Base-by-base conservation (phyloP, 768 basidiomycete genomes). In the Lactifluus pinguis region DNA sequence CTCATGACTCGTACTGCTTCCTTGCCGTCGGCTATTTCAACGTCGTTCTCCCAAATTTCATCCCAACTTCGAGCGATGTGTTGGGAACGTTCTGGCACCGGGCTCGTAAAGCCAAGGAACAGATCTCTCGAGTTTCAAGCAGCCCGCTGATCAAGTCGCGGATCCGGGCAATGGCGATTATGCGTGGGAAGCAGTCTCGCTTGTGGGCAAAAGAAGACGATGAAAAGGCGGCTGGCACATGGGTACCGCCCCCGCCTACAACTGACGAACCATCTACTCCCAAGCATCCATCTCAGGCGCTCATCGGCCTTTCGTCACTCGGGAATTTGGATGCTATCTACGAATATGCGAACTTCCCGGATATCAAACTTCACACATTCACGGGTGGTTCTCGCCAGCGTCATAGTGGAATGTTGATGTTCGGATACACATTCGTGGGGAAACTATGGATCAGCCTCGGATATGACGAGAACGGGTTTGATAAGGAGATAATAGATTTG, bases 361-460 rank as follows among this genome's bases (percentile, higher is more conserved):
- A 60, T 1, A 72, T 91, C 61, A 71, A 79, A 70, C 75, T 92
- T 19, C 83, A 88, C 65, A 85, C 84, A 4, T 76, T 94, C 36
- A 92, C 87, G 30, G 91, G 90, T 1, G 91, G 89, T 3, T 89
- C 87, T 7, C 79, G 91, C n/a, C 90, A 92, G 69, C 81, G 89
- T 3, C 69, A 80, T 0, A 83, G 88, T 10, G 89, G 83, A 2
- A 85, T 92, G 82, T 76, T 94, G 42, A 71, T 94, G n/a, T 91
- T 93, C 61, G 86, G 85, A 3, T 88, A 87, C 71, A 89, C 86
- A 0, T 87, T 86, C 65, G 82, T 76, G 21, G 85, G 84, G 7
- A 85, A 83, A 71, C 71, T 93, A 17, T 92, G 87, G 87, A 69
- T 92, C 39, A 89, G 85, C 65, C 75, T 92, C 34, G 87, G 88